Evolutionary conservation across 345 rosid genomes (phyloP).

Genomic region (Salix udensis): DNA sequence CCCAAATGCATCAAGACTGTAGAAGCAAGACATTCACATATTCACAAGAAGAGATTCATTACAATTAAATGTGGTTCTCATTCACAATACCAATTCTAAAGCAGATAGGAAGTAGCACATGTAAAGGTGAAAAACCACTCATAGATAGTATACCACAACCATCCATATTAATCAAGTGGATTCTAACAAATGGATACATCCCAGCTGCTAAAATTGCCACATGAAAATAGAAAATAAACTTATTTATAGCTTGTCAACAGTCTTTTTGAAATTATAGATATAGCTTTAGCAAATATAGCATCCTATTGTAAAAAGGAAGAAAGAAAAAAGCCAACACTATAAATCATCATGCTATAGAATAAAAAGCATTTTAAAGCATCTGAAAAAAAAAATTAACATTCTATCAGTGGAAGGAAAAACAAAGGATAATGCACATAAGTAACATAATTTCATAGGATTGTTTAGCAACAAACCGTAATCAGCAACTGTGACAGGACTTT

Average conservation of each 20-base stretch:
- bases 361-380: background rate
- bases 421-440: background rate
- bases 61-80: background rate
- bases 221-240: background rate
- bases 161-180: background rate
- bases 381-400: background rate
- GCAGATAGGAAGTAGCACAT: background rate
- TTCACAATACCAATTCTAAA: too few relatives aligned
- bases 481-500: slow-evolving; percentile 93
- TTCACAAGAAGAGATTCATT: background rate
- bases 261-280: background rate
- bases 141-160: background rate
- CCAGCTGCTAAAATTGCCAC: background rate
- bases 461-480: slow-evolving; percentile 68
- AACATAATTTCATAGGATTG: background rate
- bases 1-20: background rate
- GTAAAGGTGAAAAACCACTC: background rate
- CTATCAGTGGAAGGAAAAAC: background rate
- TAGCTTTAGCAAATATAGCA: background rate
- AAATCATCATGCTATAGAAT: background rate
- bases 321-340: background rate
- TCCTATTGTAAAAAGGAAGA: background rate
- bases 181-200: background rate
- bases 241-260: background rate
- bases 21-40: background rate